Evolutionary conservation across 2,329 filamentous ascomycete genomes (phyloP), one percentile per base, ranked within the genome.

Genomic region (Eutypella sp.): DNA sequence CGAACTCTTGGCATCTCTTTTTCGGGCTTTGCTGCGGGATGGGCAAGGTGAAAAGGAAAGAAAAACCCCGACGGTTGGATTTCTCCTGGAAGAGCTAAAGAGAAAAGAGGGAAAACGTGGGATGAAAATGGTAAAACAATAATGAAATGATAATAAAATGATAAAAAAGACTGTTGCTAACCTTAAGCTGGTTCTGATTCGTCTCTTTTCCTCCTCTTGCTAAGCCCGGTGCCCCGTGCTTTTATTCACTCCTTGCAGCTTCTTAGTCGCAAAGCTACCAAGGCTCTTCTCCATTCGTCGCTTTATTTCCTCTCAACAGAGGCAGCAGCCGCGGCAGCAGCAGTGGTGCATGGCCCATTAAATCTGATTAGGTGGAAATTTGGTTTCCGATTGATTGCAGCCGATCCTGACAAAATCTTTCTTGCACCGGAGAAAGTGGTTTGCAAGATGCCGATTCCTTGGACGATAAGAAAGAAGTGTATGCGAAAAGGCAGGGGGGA

Each of bases 341-440:
- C 45, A 46, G 49, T 44, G 47, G 50, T 57, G 54, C 54, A 52
- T 52, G 44, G 47, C 46, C 48, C 46, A 49, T 52, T 52, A 47
- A 47, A 55, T 55, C 51, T 56, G 59, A 61, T 60, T 7, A n/a
- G 5, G 36, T n/a, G n/a, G n/a, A n/a, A n/a, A n/a, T n/a, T n/a
- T 59, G 57, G 59, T 42, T 49, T 54, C 49, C 11, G 48, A 46
- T 58, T 56, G 55, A 58, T 58, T 54, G 57, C 55, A 56, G 47
- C 44, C 49, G 51, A 45, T 52, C 54, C 47, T 48, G 49, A 44
- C 53, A 58, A 53, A 59, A 53, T 57, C 55, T 53, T 50, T 33
- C 11, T 15, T 29, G 7, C 25, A 4, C 53, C 44, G 51, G 50
- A 45, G 51, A 52, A 53, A 41, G 51, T 49, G 46, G 34, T 50